Percentiles rank a stretch among this genome's conserved stretches.
Evolutionary conservation across 2,329 filamentous ascomycete genomes (phyloP).

Genomic region (Drechslerella dactyloides): DNA sequence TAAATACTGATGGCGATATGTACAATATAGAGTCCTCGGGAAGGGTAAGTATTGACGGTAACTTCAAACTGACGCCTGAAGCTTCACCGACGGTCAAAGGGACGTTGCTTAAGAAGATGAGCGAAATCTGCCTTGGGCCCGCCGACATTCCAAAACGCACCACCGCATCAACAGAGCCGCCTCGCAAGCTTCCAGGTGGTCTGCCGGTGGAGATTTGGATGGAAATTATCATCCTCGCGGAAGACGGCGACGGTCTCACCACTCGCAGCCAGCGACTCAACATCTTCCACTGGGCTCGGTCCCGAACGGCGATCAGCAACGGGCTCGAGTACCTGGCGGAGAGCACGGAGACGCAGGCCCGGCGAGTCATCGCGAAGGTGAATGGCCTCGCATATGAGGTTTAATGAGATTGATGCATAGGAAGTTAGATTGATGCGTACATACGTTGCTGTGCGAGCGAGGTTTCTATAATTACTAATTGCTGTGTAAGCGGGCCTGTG

Average conservation of each 20-base stretch:
- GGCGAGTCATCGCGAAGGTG: constrained; percentile 45
- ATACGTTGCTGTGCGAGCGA: no score
- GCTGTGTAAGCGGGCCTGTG: background rate
- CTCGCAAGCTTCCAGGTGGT: constrained; percentile 23
- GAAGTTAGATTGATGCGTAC: background rate
- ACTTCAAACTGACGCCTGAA: constrained; percentile 4
- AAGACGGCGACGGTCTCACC: constrained; percentile 30
- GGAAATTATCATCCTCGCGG: constrained; percentile 40
- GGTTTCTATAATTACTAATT: no score
- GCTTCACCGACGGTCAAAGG: constrained; percentile 13
- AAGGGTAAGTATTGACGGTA: constrained; percentile 26
- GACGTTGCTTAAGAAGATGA: constrained; percentile 13
- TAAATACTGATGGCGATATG: background rate
- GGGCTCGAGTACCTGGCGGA: constrained; percentile 41
- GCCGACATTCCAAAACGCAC: background rate
- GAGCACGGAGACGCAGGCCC: constrained; percentile 28
- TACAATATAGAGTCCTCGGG: constrained; percentile 11
- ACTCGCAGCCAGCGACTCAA: constrained; percentile 37
- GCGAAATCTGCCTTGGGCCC: background rate
- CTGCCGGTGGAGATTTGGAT: constrained; percentile 40
- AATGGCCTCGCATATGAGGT: constrained; percentile 50
- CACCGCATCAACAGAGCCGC: no score
- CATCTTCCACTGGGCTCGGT: constrained; percentile 47
- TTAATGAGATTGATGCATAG: constrained; percentile 9
- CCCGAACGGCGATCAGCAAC: constrained; percentile 22